Evolutionary conservation across 2,329 filamentous ascomycete species (phyloP), one percentile per base, ranked within the genome.

Genomic region (Arthrobotrys sphaeroides): DNA sequence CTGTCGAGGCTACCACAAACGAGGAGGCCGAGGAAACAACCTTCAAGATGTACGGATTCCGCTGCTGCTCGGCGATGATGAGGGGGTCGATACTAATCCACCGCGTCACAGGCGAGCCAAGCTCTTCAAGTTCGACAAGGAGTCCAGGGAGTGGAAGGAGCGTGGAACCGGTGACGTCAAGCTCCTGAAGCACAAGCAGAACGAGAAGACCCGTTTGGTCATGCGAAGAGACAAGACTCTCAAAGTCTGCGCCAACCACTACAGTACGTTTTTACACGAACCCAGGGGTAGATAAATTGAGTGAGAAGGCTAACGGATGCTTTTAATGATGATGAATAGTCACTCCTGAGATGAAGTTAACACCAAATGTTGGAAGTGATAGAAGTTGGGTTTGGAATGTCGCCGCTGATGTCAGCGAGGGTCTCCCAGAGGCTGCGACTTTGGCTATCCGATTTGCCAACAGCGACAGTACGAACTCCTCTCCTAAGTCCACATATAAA

Each of bases 241-340:
- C 86, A 99, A 99, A 89, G 95, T 99, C 85, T 99, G 95, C 90
- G 95, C 95, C 83, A 99, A 99, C 88, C 95, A 99, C 88, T 99
- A 99, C 85, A 90, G 94, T 97, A 90, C 81, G 91, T 55, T 36
- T 18, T 47, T n/a, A n/a, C n/a, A n/a, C 26, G 3, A 49, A 22
- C 1, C 20, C 26, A 20, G 36, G 31, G 33, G 0, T 24, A 36
- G 36, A 18, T 10, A 4, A 33, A 12, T 18, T n/a, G 5, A 59
- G 40, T 31, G 66, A 22, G 28, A 57, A 13, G 28, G 1, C 33
- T 53, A 24, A 45, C 36, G 47, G n/a, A n/a, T n/a, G n/a, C 42
- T 80, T 60, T 77, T 82, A 62, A 81, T 74, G 12, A 4, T 28
- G 13, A 18, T 28, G 65, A n/a, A n/a, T 79, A 96, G 94, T 99